Conservation (phyloP, 148 eudicot genomes). For the Rhododendron vialii region DNA sequence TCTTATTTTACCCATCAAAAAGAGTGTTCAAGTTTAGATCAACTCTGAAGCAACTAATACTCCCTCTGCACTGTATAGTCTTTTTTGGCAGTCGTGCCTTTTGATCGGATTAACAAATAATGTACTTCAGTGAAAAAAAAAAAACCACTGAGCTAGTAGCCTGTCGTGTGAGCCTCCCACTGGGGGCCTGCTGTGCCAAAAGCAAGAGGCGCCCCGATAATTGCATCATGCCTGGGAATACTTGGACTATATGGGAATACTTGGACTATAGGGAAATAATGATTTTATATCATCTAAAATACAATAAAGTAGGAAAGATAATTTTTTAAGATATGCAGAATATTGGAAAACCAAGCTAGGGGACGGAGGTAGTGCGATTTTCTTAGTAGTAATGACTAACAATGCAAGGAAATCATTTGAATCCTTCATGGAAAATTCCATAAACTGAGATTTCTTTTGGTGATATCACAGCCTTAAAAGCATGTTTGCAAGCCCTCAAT, state of each 20-base stretch:
- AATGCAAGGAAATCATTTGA: background rate
- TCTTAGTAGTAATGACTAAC: background rate
- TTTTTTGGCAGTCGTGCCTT: background rate
- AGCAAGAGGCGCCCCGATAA: background rate
- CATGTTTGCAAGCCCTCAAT: constrained; percentile 59
- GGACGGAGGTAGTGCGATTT: background rate
- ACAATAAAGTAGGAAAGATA: background rate
- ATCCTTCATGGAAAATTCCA: background rate
- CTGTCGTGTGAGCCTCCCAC: background rate
- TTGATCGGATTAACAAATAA: background rate
- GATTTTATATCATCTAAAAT: background rate
- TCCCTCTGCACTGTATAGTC: background rate
- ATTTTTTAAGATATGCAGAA: background rate
- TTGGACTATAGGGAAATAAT: background rate
- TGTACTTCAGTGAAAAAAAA: background rate
- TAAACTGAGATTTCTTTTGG: background rate
- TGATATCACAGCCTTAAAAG: constrained; percentile 48
- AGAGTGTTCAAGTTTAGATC: background rate
- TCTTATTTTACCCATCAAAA: background rate
- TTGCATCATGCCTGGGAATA: too few species aligned
- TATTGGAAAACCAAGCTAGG: background rate
- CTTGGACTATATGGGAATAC: background rate
- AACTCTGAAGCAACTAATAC: background rate
- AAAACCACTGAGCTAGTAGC: background rate
- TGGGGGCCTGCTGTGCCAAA: background rate